Evolutionary conservation across 2,329 filamentous ascomycete genomes (phyloP).

Genomic region (Beauveria asiatica): DNA sequence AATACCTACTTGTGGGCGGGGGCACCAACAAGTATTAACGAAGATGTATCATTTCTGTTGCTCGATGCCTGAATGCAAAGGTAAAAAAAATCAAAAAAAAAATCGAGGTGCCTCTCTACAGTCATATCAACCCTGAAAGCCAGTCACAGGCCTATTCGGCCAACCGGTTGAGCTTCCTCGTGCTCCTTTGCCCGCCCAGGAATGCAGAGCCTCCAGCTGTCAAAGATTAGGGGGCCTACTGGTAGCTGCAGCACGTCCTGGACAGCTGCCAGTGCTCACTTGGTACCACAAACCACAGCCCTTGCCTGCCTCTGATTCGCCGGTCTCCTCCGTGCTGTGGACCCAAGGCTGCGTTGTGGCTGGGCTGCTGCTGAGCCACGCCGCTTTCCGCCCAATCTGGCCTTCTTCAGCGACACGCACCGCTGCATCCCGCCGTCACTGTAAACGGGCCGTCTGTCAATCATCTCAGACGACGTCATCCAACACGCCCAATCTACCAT

Average conservation of each 20-base stretch:
- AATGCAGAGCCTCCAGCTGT: background rate
- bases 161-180: background rate
- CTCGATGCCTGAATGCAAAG: background rate
- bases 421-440: background rate
- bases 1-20: conserved; percentile 3
- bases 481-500: background rate
- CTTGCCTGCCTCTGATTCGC: background rate
- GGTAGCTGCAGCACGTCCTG: background rate
- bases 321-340: background rate
- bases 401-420: background rate
- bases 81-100: background rate
- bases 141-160: background rate
- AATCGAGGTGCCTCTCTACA: background rate
- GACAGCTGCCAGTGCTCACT: background rate
- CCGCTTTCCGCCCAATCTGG: background rate
- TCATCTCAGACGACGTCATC: conserved; percentile 1
- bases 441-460: background rate
- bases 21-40: background rate
- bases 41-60: background rate
- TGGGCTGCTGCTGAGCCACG: background rate
- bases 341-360: background rate
- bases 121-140: background rate
- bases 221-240: background rate
- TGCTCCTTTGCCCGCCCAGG: background rate
- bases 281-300: background rate